phyloP scores from a whole-genome alignment of 2,329 filamentous ascomycete species.

The Cladophialophora chaetospira region DNA sequence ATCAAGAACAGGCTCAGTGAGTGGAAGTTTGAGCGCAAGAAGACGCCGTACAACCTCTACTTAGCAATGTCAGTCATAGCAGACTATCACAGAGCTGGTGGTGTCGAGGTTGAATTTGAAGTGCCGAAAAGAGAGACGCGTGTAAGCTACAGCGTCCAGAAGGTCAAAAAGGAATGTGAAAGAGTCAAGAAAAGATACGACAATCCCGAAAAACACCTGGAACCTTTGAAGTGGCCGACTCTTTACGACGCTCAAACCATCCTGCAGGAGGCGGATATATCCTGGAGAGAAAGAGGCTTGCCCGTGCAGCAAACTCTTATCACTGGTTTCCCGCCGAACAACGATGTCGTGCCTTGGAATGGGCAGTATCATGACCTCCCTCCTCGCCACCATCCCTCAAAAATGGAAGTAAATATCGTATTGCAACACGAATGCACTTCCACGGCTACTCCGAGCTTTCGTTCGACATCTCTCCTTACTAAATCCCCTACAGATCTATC shows the following conservation, averaged over 20 bases:
- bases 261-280: slow-evolving; percentile 2
- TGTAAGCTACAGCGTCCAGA: slow-evolving; percentile 8
- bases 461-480: too few species aligned
- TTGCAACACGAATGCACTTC: too few species aligned
- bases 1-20: slow-evolving; percentile 27
- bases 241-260: slow-evolving; percentile 11
- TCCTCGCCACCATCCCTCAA: too few species aligned
- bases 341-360: too few species aligned
- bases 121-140: slow-evolving; percentile 21
- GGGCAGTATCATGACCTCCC: too few species aligned
- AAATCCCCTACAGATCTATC: too few species aligned
- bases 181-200: slow-evolving; percentile 19
- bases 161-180: slow-evolving; percentile 28
- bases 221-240: background rate
- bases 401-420: too few species aligned
- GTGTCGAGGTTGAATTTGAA: slow-evolving; percentile 15
- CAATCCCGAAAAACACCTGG: background rate
- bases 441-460: too few species aligned
- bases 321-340: too few species aligned
- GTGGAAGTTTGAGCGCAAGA: slow-evolving; percentile 29
- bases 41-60: slow-evolving; percentile 21
- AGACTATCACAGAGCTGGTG: background rate
- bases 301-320: too few species aligned
- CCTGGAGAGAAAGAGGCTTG: too few species aligned
- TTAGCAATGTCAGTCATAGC: slow-evolving; percentile 24